Conservation (phyloP, 148 eudicot genomes). For the Cornus suecica region DNA sequence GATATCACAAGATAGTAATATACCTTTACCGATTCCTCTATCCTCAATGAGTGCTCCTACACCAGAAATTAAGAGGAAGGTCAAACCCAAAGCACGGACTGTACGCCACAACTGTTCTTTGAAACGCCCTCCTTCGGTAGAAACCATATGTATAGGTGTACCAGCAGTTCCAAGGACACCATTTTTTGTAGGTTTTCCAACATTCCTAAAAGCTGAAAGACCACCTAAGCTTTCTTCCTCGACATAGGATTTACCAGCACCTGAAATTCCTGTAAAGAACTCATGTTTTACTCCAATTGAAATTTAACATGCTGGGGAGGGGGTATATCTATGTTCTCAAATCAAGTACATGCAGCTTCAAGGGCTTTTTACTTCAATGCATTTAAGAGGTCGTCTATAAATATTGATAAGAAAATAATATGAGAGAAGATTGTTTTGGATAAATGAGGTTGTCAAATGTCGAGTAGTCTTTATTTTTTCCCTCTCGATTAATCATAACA, state of each 20-base stretch:
- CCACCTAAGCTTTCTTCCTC: conserved; percentile 63
- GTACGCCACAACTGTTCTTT: conserved; percentile 97
- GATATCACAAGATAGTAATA: background rate
- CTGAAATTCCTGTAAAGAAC: conserved; percentile 45
- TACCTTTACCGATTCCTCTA: conserved; percentile 98
- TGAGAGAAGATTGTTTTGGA: no score
- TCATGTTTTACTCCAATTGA: background rate
- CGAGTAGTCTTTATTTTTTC: no score
- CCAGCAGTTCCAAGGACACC: conserved; percentile 84
- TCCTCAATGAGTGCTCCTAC: conserved; percentile 96
- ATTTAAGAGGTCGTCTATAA: no score
- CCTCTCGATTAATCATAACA: no score
- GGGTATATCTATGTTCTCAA: background rate
- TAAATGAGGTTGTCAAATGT: no score
- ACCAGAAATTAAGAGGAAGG: conserved; percentile 85
- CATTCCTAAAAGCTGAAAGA: conserved; percentile 67
- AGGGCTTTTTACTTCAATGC: no score
- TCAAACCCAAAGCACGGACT: conserved; percentile 75
- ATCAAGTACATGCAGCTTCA: background rate
- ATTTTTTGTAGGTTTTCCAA: conserved; percentile 64
- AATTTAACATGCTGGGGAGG: background rate
- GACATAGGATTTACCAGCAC: conserved; percentile 29
- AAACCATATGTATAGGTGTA: conserved; percentile 93
- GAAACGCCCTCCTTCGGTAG: conserved; percentile 85
- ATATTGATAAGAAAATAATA: no score